phyloP scores from a whole-genome alignment of 768 basidiomycete genomes.

The Strobilomyces echinocephalus region DNA sequence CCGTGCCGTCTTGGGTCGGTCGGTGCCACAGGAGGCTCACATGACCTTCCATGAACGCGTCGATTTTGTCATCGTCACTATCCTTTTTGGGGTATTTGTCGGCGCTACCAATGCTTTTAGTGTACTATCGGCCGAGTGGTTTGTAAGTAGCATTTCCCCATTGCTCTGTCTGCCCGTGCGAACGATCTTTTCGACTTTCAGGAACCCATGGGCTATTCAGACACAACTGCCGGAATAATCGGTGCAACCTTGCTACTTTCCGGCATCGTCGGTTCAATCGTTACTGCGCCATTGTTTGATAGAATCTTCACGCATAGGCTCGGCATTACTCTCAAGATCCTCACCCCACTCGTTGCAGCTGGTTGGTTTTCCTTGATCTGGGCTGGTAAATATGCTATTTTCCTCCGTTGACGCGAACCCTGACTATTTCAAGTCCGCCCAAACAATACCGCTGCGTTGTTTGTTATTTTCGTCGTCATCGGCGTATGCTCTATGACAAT shows the following conservation, averaged over 20 bases:
- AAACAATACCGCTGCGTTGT: constrained; percentile 56
- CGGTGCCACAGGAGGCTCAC: constrained; percentile 37
- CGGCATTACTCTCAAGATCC: constrained; percentile 51
- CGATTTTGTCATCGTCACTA: constrained; percentile 59
- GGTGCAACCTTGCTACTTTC: constrained; percentile 64
- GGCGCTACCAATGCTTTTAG: constrained; percentile 63
- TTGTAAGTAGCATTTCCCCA: constrained; percentile 41
- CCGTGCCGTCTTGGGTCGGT: constrained; percentile 47
- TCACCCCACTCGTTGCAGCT: constrained; percentile 57
- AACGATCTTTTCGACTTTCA: constrained; percentile 22
- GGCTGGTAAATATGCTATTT: constrained; percentile 50
- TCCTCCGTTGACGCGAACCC: neutral
- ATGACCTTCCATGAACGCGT: constrained; percentile 66
- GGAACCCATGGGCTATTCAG: constrained; percentile 71
- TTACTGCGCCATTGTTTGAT: constrained; percentile 74
- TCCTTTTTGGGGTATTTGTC: constrained; percentile 62
- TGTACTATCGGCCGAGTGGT: constrained; percentile 60
- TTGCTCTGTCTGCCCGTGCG: neutral
- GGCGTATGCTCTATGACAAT: constrained; percentile 64
- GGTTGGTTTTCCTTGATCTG: constrained; percentile 76
- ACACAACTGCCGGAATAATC: constrained; percentile 62
- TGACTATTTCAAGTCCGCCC: constrained; percentile 47
- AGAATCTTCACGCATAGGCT: constrained; percentile 75
- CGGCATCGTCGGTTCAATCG: constrained; percentile 63
- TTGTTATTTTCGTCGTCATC: constrained; percentile 62